phyloP scores from a whole-genome alignment of 139 green algal genomes.

The Auxenochlorella pyrenoidosa region DNA sequence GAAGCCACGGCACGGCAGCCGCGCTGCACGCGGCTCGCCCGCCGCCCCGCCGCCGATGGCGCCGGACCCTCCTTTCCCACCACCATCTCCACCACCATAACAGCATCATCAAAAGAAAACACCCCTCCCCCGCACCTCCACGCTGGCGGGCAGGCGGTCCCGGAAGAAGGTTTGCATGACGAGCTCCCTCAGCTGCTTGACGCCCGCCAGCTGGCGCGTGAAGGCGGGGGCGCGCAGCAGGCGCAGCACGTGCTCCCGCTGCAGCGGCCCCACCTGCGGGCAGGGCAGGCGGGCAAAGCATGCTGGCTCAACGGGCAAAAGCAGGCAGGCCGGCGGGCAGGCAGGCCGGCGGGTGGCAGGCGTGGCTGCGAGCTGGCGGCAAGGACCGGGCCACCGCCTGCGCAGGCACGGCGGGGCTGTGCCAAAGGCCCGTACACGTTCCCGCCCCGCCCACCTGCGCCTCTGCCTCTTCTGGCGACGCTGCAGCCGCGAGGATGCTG shows the following conservation, averaged over 20 bases:
- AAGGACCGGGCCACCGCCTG: too few species aligned
- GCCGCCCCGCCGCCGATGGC: too few species aligned
- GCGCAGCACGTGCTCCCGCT: conserved; percentile 65
- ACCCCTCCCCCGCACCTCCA: neutral
- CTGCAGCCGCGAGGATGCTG: neutral
- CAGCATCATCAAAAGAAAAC: too few species aligned
- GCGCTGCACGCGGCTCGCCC: too few species aligned
- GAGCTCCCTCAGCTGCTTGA: conserved; percentile 43
- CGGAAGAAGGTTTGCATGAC: neutral
- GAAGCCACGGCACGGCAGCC: too few species aligned
- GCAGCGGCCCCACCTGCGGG: conserved; percentile 39
- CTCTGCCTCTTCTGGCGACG: neutral
- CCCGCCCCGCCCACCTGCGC: neutral
- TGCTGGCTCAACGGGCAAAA: too few species aligned
- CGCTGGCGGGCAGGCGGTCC: neutral
- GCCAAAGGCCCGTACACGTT: too few species aligned
- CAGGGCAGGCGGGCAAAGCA: neutral
- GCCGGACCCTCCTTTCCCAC: too few species aligned
- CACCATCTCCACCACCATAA: too few species aligned
- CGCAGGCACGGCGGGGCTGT: too few species aligned
- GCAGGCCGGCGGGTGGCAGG: neutral
- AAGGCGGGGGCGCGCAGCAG: conserved; percentile 82
- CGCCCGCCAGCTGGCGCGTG: conserved; percentile 72
- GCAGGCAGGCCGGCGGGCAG: neutral
- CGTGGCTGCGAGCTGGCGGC: too few species aligned